Base-by-base conservation (phyloP, 192 early-diverging fungal genomes). In the Coemansia asiatica region DNA sequence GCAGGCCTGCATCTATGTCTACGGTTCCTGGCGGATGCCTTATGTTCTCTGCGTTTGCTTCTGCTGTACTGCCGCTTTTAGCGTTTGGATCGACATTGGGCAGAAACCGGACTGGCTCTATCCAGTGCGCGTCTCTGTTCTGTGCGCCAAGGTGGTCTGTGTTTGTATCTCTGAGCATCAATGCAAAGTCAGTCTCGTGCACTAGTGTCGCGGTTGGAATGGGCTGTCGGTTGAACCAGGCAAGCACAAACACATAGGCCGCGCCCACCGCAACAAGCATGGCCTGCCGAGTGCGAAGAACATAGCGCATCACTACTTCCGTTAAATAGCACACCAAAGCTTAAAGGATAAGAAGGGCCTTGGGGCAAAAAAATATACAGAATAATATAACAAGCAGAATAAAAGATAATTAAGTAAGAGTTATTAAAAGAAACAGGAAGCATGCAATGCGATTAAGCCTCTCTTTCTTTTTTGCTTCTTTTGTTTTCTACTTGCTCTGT, bases 171-270 rank as follows among this genome's bases (percentile, higher is more conserved):
- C 77, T 67, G 38, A 80, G 68, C 60, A 58, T 62, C 27, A 74
- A 28, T 18, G 29, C 36, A 36, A 18, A 58, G 56, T 71, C 69
- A 6, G 72, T 71, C 35, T 80, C 77, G 50, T 80, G 77, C 12
- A 80, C 62, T 60, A 80, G 69, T 44, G 67, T 50, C 15, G 77
- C 70, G 4, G 72, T 75, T n/a, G 77, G 77, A 68, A 80, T 80
- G 10, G 77, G 77, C 57, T 80, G 77, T 21, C 77, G 61, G 54
- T 80, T 80, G 56, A 80, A 71, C 77, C 77, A 80, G 2, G 77
- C 77, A 13, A 80, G 65, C n/a, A 74, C 68, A 46, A 80, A 65
- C 59, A 75, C 69, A 21, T 80, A 80, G 2, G 58, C 66, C 10
- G 66, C 35, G n/a, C 77, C 77, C 1, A 80, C 77, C n/a, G 63